Percentiles rank a stretch among this genome's conserved stretches.
Conservation (phyloP, 441 rosid species). For the Metrosideros polymorpha region DNA sequence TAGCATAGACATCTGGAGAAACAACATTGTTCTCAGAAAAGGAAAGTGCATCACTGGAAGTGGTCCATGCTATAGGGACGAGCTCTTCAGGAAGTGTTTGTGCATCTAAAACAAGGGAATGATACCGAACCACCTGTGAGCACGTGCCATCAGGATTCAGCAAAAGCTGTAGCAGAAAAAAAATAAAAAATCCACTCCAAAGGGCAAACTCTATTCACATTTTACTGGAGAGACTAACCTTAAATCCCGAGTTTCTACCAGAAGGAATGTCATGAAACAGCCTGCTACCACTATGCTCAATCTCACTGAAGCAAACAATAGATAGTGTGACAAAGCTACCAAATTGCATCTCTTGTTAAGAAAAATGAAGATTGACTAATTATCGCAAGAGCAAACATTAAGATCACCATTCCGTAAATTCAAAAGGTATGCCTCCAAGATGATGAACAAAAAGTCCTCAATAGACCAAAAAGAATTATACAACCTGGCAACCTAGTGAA, state of each 20-base stretch:
- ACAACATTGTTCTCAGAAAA: constrained; percentile 30
- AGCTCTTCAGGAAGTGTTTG: constrained; percentile 81
- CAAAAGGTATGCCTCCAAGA: neutral
- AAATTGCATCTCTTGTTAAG: neutral
- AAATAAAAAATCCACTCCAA: neutral
- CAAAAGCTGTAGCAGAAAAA: neutral
- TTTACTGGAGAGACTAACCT: constrained; percentile 37
- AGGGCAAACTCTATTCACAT: neutral
- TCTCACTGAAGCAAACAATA: constrained; percentile 48
- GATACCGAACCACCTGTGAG: constrained; percentile 84
- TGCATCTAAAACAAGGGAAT: constrained; percentile 78
- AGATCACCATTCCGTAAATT: neutral
- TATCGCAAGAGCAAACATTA: neutral
- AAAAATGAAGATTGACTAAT: neutral
- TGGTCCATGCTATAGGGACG: constrained; percentile 87
- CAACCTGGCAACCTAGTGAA: neutral
- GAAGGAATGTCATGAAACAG: constrained; percentile 75
- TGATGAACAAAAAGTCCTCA: neutral
- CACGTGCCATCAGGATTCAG: neutral
- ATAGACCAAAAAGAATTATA: neutral
- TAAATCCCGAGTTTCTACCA: constrained; percentile 74
- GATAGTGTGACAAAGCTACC: neutral
- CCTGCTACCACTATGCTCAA: constrained; percentile 69
- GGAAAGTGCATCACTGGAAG: constrained; percentile 42
- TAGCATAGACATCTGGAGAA: constrained; percentile 15